phyloP scores from a whole-genome alignment of 192 early-diverging fungal genomes.

The Fimicolochytrium jonesii region DNA sequence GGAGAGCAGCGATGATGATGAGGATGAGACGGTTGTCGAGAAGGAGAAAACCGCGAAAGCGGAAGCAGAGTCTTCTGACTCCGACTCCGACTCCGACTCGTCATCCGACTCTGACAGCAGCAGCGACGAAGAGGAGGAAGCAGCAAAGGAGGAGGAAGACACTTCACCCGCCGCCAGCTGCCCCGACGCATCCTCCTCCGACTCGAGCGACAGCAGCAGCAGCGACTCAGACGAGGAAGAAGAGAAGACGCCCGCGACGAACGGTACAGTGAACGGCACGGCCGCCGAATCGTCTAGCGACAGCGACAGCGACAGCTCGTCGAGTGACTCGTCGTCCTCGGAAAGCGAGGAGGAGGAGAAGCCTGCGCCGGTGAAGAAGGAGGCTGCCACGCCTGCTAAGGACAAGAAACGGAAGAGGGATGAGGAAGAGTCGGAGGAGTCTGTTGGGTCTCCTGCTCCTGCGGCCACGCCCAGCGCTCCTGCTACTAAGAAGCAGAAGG shows the following conservation, averaged over 20 bases:
- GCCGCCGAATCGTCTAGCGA: not conserved
- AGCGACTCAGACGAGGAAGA: conserved; percentile 5
- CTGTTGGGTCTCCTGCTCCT: not conserved
- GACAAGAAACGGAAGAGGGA: conserved; percentile 40
- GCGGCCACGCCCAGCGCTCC: conserved; percentile 1
- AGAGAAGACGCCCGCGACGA: not conserved
- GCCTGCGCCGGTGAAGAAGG: conserved; percentile 22
- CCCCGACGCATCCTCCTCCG: not conserved
- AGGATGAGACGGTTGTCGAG: not conserved
- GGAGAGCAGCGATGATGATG: conserved; percentile 13
- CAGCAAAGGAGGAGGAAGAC: conserved; percentile 5
- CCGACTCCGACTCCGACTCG: conserved; percentile 12
- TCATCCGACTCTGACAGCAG: conserved; percentile 15
- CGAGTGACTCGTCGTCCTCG: conserved; percentile 3
- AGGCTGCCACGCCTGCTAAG: conserved; percentile 3
- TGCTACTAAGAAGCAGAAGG: conserved; percentile 19
- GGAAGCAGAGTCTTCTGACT: conserved; percentile 4
- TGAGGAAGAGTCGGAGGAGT: conserved; percentile 9
- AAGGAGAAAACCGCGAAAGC: conserved; percentile 11
- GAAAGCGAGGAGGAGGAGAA: conserved; percentile 21
- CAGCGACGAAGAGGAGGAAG: conserved; percentile 25
- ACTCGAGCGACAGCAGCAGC: not conserved
- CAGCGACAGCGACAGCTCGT: too few species aligned
- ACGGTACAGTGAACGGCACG: not conserved
- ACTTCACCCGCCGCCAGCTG: not conserved